Evolutionary conservation across 371 early-diverging fungal genomes (phyloP), one percentile per base, ranked within the genome.

Genomic region (Mucor circinelloides): DNA sequence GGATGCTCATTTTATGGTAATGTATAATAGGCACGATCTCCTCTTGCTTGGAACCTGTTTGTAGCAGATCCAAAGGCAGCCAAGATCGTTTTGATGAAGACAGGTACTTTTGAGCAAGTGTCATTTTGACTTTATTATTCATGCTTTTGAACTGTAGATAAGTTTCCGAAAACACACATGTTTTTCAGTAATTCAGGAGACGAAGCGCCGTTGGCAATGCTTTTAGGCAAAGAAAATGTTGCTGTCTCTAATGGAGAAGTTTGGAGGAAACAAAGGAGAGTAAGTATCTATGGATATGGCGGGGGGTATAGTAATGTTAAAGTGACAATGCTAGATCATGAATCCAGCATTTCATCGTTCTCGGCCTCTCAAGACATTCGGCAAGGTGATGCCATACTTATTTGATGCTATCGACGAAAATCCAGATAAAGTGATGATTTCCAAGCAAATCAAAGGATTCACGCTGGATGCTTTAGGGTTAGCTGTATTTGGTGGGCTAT

Each of bases 181-280:
- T 50, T 67, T 17, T 63, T 68, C 9, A 32, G 64, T 8, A 30
- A n/a, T 1, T n/a, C 71, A 4, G 60, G 62, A 3, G 34, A 66
- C 1, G 32, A 30, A 13, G 68, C 60, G 17, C 68, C 71, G 19
- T 12, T 71, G 6, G 27, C 60, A 9, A 57, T 63, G 5, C 76
- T 79, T 38, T 30, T 78, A 8, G 82, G 82, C 17, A 36, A 32
- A 10, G 69, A 66, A 6, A 79, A 74, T 31, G 59, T 82, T 2
- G 74, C 71, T 7, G 52, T 77, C 7, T 44, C 68, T 2, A 79
- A 81, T 55, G 82, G 79, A 42, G 57, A 81, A 1, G 52, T 38
- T 5, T 81, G 82, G 82, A 79, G 74, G n/a, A 64, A 50, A 4
- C 77, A 79, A 17, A 71, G 82, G 27, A 79, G 67, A 66, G 77